Base-by-base conservation (phyloP, 2,329 filamentous ascomycete genomes). In the Aureobasidium mangrovei region DNA sequence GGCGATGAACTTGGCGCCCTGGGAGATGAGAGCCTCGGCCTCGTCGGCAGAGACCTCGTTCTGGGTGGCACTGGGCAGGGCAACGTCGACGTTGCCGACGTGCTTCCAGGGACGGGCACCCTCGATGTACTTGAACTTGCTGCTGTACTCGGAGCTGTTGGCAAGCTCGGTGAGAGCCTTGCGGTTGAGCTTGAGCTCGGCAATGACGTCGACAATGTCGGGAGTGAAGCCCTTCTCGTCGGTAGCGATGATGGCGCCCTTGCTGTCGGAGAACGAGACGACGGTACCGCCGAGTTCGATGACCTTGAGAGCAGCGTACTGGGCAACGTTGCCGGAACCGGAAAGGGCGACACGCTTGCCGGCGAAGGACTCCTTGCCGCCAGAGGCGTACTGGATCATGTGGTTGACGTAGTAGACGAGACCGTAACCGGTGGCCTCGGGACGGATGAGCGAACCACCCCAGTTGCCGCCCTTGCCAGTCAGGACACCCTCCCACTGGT, bases 291-390 rank as follows among this genome's bases (percentile, higher is more conserved):
- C 93, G 63, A 97, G 88, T 80, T 97, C 91, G 65, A 97, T 93
- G 69, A 85, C 84, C 78, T 97, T 97, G 64, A 97, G 85, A 0
- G 91, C 93, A 32, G 91, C 91, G 76, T 93, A 97, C 77, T 97
- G 93, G 32, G 93, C 93, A 54, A 97, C 93, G 77, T 98, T 98
- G 62, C 93, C 93, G 57, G 91, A 96, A 60, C 93, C 93, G 42
- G 93, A 96, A 72, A 98, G 86, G 71, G 91, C 88, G 55, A 97
- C 93, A 57, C 85, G 85, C 82, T 97, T 97, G 74, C 90, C 91
- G 60, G 81, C 74, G 77, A 95, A 95, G 62, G 80, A 81, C 69
- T 94, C 90, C 69, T 85, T 84, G 71, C 88, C 89, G 58, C 76
- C 75, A 26, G 79, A 79, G 63, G 88, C 88, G 73, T 95, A 85